Evolutionary conservation across 1,139 yeast genomes (phyloP), one percentile per base, ranked within the genome.

Genomic region (Geotrichum bryndzae): DNA sequence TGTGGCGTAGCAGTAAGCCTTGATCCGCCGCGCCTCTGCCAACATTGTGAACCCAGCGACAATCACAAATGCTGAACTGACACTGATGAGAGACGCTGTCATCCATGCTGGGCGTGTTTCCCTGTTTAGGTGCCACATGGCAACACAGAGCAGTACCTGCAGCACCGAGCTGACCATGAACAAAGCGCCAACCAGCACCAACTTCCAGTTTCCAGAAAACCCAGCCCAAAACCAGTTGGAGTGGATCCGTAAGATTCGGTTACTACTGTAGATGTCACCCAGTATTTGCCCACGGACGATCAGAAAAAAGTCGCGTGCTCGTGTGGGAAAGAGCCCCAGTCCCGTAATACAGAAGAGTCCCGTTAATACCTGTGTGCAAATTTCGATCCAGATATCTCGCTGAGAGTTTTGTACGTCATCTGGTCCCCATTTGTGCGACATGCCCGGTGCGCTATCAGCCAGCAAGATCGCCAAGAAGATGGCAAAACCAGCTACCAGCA

Each of bases 351-450:
- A 65, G 48, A 66, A 66, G 27, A 66, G 45, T 4, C 63, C 68
- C 35, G 63, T 66, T 22, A 65, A 59, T 18, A 66, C 60, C 54
- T 66, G 68, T 27, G 67, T 60, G 50, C 63, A 65, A 31, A 66
- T 63, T 50, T 65, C 68, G 29, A 66, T 66, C 68, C 68, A 66
- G n/a, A 61, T 56, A 33, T 63, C 60, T n/a, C 65, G 64, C 4
- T 63, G 63, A 3, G 65, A 64, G 10, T 55, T 56, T 5, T 60
- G 64, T 27, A 59, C 54, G 22, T 63, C 63, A 52, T 61, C 59
- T 13, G 66, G 62, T 13, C 64, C 66, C 53, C 61, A 65, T 25
- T 29, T 63, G n/a, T 52, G 56, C 23, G 63, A 51, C 66, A 66
- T 65, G 4, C 64, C 66, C 6, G 68, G 66, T 0, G 67, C 60